These are phyloP conservation scores for Escovopsis sp. DNA, from an alignment of 2,329 filamentous ascomycete species.

Conservation along the genomic window DNA sequence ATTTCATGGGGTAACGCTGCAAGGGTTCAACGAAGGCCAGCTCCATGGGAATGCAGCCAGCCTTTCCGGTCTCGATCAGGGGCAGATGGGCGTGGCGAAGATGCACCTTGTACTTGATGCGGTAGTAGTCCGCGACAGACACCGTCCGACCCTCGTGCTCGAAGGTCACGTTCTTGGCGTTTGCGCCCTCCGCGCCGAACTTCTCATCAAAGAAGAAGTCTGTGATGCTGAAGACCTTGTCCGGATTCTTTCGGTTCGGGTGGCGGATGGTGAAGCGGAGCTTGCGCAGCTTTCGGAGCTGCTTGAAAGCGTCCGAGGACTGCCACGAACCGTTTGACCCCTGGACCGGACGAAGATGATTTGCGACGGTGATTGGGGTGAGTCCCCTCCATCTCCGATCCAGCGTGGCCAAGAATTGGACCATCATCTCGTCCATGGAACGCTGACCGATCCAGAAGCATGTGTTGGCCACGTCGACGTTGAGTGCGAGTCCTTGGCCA, in stretches of 20 bases:
- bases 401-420: conserved; percentile 18
- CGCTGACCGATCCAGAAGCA: conserved; percentile 56
- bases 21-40: conserved; percentile 34
- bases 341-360: conserved; percentile 21
- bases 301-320: conserved; percentile 36
- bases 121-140: conserved; percentile 39
- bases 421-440: conserved; percentile 21
- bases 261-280: conserved; percentile 43
- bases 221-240: conserved; percentile 37
- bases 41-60: conserved; percentile 46
- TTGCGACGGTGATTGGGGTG: conserved; percentile 12
- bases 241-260: conserved; percentile 22
- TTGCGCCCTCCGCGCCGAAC: conserved; percentile 29
- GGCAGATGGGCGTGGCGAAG: conserved; percentile 35
- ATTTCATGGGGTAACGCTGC: conserved; percentile 48
- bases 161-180: conserved; percentile 40
- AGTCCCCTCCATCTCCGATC: conserved; percentile 15
- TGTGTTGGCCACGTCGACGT: conserved; percentile 82
- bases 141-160: conserved; percentile 29
- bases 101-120: conserved; percentile 34
- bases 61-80: conserved; percentile 39
- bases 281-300: conserved; percentile 36
- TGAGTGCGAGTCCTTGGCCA: conserved; percentile 56
- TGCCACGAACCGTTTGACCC: conserved; percentile 11
- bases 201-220: conserved; percentile 31